Conservation (phyloP, 176 grass and related monocot genomes). For the Carex cristatella region DNA sequence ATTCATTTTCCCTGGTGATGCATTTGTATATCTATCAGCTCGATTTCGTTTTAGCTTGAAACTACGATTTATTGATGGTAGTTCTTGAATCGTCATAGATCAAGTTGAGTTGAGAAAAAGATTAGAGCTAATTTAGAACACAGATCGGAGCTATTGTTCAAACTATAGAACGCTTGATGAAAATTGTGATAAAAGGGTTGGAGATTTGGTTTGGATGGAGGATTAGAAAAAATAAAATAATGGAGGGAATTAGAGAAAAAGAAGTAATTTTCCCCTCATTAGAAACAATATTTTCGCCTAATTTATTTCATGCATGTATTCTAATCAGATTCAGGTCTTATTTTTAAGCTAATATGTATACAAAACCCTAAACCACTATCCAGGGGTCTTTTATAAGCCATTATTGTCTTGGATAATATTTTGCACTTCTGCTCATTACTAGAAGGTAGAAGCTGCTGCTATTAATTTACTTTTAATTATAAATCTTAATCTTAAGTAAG, state of each 20-base stretch:
- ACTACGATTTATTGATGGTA: neutral
- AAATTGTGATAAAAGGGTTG: neutral
- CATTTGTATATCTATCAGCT: neutral
- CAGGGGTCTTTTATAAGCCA: neutral
- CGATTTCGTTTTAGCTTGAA: neutral
- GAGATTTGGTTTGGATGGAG: neutral
- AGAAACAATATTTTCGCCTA: neutral
- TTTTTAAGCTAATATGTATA: neutral
- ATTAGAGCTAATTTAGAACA: neutral
- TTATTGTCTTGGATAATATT: neutral
- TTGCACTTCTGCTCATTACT: neutral
- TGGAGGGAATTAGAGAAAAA: neutral
- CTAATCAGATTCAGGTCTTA: neutral
- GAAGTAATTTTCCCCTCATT: neutral
- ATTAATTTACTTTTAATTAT: neutral
- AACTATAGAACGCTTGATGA: neutral
- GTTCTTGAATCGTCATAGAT: neutral
- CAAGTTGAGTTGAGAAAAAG: neutral
- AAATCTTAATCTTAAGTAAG: neutral
- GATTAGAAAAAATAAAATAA: neutral
- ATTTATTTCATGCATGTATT: neutral
- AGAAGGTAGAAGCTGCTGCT: neutral
- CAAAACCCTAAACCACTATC: neutral
- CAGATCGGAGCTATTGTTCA: neutral
- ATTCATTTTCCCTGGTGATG: neutral